Conservation (phyloP, 345 rosid genomes). For the Ceriops decandra region DNA sequence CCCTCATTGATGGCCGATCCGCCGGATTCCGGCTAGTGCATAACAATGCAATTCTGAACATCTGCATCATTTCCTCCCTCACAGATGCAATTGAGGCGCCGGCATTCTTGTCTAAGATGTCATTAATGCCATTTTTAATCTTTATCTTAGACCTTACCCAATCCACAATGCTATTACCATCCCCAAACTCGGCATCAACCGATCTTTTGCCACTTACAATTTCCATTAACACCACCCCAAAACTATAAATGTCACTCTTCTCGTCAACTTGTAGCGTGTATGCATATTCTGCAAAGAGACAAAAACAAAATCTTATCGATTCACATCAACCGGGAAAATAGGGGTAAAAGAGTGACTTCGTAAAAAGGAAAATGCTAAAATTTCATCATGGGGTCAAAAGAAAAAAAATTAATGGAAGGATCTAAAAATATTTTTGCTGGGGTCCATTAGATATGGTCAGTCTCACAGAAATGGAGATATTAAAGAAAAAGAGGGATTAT, state of each 20-base stretch:
- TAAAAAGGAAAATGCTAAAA: background rate
- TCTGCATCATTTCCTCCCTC: conserved; percentile 88
- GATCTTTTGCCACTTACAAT: conserved; percentile 74
- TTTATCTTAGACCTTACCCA: conserved; percentile 84
- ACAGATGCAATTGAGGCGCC: conserved; percentile 66
- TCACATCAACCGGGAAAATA: background rate
- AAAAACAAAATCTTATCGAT: background rate
- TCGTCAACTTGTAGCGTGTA: conserved; percentile 92
- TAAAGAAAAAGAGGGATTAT: background rate
- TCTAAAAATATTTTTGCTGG: conserved; percentile 4
- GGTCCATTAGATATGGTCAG: conserved; percentile 18
- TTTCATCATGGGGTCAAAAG: conserved; percentile 13
- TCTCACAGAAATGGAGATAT: conserved; percentile 1
- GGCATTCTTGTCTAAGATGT: conserved; percentile 63
- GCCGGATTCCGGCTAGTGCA: conserved; percentile 81
- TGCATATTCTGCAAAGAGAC: conserved; percentile 63
- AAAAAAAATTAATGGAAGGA: conserved; percentile 10
- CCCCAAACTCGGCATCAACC: conserved; percentile 85
- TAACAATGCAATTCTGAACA: conserved; percentile 72
- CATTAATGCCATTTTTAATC: conserved; percentile 53
- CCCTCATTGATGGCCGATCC: conserved; percentile 96
- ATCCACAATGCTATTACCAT: conserved; percentile 91
- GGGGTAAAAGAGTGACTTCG: background rate
- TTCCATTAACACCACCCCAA: conserved; percentile 86
- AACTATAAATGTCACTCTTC: conserved; percentile 95